Evolutionary conservation across 345 rosid genomes (phyloP), one percentile per base, ranked within the genome.

Genomic region (Brassica rapa): DNA sequence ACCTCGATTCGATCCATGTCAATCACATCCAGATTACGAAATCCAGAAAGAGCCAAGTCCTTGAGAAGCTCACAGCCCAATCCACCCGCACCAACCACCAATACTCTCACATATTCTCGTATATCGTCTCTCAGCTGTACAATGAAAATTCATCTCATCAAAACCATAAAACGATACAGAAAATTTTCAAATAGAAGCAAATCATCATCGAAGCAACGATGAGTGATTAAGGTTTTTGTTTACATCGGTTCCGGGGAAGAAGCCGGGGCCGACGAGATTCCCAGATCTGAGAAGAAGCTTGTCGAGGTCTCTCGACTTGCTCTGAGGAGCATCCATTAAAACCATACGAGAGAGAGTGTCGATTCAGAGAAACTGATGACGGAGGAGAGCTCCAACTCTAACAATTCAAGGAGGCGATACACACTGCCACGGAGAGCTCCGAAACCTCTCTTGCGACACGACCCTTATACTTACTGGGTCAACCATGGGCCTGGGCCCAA

Each of bases 1-100:
- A 95, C 94, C 82, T 95, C 99, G 81, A 93, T 93, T 14, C 99
- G 93, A 83, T 95, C 99, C 98, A 95, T 95, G 70, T 95, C 98
- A 51, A 95, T 95, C 72, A 95, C 99, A 69, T 95, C 99, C 19
- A 95, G 77, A 53, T 90, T 93, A 78, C 82, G 85, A 82, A 95
- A 95, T 8, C 99, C 98, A 0, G 98, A 92, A 49, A 95, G 88
- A 72, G 98, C 98, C 85, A 95, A 82, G 84, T 95, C 97, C 81
- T 95, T 95, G 15, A 95, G 89, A 62, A 95, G 82, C 82, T 95
- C 99, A 76, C 99, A 95, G 16, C 99, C 99, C 81, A 95, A 90
- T 30, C 98, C 98, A 70, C 99, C 98, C 0, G 98, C 99, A 27
- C 99, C 98, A 46, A 94, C 89, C 75, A 94, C 99, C 84, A 95